A percentile compares a stretch with the other conserved stretches of the same genome.
These are phyloP conservation scores for Gigaspora rosea DNA, from an alignment of 192 early-diverging fungal species.

Conservation along the genomic window DNA sequence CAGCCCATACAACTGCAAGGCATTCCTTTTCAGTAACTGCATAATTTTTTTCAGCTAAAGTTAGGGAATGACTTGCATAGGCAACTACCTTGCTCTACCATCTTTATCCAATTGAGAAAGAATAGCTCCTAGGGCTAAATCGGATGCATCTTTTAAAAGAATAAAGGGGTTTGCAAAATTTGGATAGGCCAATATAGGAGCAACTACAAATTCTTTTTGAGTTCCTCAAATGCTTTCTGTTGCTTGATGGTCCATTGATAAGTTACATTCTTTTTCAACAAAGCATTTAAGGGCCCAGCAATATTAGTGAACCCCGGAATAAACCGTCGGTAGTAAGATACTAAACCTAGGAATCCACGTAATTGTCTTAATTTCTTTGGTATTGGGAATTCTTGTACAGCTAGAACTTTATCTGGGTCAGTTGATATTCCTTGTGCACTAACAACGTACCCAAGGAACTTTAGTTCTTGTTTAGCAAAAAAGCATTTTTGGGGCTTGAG, in stretches of 20 bases:
- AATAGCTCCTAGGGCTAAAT: conserved; percentile 5
- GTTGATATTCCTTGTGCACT: background rate
- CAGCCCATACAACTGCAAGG: too few species aligned
- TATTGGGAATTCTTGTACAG: background rate
- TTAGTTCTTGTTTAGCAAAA: too few species aligned
- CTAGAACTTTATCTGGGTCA: background rate
- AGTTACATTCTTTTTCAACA: background rate
- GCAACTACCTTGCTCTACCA: background rate
- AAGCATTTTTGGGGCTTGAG: too few species aligned
- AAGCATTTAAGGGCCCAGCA: background rate
- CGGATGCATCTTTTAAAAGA: conserved; percentile 1
- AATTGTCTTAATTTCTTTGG: background rate
- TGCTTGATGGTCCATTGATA: background rate
- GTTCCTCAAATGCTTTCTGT: background rate
- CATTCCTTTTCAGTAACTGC: background rate
- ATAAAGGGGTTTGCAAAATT: conserved; percentile 17
- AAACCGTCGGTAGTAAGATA: background rate
- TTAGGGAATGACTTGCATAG: background rate
- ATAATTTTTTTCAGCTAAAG: conserved; percentile 18
- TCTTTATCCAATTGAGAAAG: conserved; percentile 2
- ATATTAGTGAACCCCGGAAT: background rate
- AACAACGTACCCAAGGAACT: background rate
- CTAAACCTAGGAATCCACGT: background rate
- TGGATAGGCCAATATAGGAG: background rate
- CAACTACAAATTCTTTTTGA: background rate